Base-by-base conservation (phyloP, 306 rosid genomes). In the Cicer chorassanicum region DNA sequence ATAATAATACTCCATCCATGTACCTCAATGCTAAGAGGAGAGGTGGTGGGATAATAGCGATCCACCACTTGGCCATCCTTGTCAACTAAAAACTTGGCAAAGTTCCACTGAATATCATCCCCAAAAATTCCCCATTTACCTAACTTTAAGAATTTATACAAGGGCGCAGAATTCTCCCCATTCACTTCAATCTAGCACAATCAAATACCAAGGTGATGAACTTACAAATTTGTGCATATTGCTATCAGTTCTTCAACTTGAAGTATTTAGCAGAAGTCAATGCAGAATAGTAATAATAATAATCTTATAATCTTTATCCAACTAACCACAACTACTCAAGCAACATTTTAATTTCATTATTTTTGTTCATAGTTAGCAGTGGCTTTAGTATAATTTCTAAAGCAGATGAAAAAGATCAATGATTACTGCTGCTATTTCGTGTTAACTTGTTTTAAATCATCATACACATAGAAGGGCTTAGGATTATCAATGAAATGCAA, bases 21-120 rank as follows among this genome's bases (percentile, higher is more conserved):
- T 87, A 87, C 97, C 97, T 93, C 97, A 50, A 88, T 68, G 87
- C 89, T 84, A 62, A 93, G 93, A 63, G 98, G 91, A 54, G 98
- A 77, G 57, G 98, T 93, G 1, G 95, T 90, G 70, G 97, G 98
- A 76, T 90, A 90, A 78, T 82, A 90, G 15, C 97, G 97, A 65
- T 87, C 93, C 18, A 82, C 88, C 12, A 81, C 91, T 62, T 86
- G 86, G 9, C 97, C 97, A 40, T 89, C 86, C 80, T 88, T 91
- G 80, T 89, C 84, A 50, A 91, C 88, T 15, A 89, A 82, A 83
- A 93, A 91, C 80, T 93, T 91, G 43, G 96, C 85, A 49, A 89
- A 93, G 86, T 93, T 93, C 97, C 98, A 91, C 74, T 88, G 97
- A 55, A 91, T 87, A 65, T 93, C 81, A 76, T 93, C 98, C 61